A percentile compares a stretch with the other conserved stretches of the same genome.
Conservation (phyloP, 768 basidiomycete species). For the Leccinum disarticulatum region DNA sequence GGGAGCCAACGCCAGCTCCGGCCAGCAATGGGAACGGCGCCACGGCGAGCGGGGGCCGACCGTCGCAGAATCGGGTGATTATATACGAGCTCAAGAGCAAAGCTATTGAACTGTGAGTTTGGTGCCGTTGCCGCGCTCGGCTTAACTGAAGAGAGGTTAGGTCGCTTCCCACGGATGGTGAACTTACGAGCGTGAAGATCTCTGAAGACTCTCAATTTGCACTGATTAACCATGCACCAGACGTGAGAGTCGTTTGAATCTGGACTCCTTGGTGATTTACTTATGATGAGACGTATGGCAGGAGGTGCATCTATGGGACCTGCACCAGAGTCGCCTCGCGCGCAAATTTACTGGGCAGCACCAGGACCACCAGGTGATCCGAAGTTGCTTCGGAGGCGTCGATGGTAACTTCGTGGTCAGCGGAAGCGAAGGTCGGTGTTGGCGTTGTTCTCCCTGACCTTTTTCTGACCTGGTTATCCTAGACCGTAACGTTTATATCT, state of each 20-base stretch:
- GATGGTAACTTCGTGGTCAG: slow-evolving; percentile 88
- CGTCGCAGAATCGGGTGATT: slow-evolving; percentile 62
- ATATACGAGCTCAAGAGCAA: slow-evolving; percentile 75
- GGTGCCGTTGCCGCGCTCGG: slow-evolving; percentile 7
- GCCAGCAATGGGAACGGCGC: slow-evolving; percentile 34
- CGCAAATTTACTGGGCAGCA: slow-evolving; percentile 85
- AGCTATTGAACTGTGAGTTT: slow-evolving; percentile 63
- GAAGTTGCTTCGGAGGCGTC: slow-evolving; percentile 91
- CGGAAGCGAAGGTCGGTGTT: slow-evolving; percentile 85
- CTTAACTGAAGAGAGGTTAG: slow-evolving; percentile 35
- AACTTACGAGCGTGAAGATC: slow-evolving; percentile 85
- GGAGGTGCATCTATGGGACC: slow-evolving; percentile 91
- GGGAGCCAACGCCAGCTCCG: slow-evolving; percentile 37
- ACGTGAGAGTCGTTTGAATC: slow-evolving; percentile 52
- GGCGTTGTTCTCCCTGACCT: not conserved
- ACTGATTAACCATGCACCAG: slow-evolving; percentile 82
- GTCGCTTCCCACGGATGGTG: slow-evolving; percentile 67
- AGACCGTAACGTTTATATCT: slow-evolving; percentile 95
- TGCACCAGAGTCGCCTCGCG: slow-evolving; percentile 64
- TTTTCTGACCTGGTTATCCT: slow-evolving; percentile 14
- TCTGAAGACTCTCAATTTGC: slow-evolving; percentile 86
- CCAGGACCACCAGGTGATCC: slow-evolving; percentile 82
- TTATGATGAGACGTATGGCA: slow-evolving; percentile 34
- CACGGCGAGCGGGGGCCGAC: slow-evolving; percentile 36
- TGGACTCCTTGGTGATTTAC: not conserved